These are phyloP conservation scores for Metarhizium anisopliae DNA, from an alignment of 2,329 filamentous ascomycete genomes.

Conservation along the genomic window DNA sequence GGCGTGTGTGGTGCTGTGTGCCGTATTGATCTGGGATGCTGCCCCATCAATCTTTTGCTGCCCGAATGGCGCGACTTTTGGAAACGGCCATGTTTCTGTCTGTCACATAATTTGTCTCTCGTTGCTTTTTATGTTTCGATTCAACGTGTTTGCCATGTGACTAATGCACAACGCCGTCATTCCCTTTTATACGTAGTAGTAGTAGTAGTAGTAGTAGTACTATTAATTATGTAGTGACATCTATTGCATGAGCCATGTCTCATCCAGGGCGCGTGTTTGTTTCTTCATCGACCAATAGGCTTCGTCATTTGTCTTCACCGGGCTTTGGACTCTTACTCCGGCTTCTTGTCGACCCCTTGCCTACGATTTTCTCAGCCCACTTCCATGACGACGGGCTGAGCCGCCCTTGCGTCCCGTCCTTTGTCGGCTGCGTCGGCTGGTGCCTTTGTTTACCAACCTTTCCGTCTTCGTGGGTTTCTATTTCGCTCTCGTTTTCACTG, in stretches of 20 bases:
- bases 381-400: constrained; percentile 32
- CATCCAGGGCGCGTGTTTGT: neutral
- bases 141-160: neutral
- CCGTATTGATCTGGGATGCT: no score
- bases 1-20: neutral
- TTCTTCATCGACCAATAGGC: neutral
- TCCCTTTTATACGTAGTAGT: neutral
- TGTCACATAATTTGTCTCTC: neutral
- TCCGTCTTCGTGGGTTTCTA: constrained; percentile 12
- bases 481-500: constrained; percentile 37
- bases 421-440: constrained; percentile 4
- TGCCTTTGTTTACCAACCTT: constrained; percentile 6
- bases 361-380: constrained; percentile 47
- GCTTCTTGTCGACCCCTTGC: constrained; percentile 23
- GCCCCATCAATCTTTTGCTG: neutral
- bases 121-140: neutral
- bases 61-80: neutral
- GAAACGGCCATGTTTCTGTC: neutral
- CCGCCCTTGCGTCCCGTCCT: constrained; percentile 7
- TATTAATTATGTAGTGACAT: neutral
- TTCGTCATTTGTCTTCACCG: neutral
- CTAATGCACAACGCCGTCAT: neutral
- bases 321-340: constrained; percentile 19
- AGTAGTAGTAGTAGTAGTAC: neutral
- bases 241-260: neutral